Evolutionary conservation across 805 yeast species (phyloP), one percentile per base, ranked within the genome.

Genomic region (Saccharomycopsis babjevae): DNA sequence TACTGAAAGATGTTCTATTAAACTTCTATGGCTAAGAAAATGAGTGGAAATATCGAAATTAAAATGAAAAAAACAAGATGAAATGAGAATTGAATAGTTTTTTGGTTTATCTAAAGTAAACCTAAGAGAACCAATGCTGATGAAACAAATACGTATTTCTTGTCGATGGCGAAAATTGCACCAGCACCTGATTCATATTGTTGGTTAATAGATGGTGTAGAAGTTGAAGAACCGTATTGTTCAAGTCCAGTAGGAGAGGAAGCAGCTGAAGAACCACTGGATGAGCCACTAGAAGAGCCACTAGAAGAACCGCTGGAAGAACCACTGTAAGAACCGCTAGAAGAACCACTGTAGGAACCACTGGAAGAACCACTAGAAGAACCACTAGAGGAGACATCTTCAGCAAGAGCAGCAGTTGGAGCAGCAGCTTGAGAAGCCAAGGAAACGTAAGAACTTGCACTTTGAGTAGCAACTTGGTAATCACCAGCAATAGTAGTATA

Each of bases 401-500:
- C 50, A n/a, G 64, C 20, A 16, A 67, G 20, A 32, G 58, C 54
- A 16, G 66, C 20, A 22, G 66, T 36, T 13, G 70, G 56, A 22
- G 56, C 40, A 52, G 40, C 28, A 30, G 56, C 40, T 52, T 52
- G 56, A 52, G 38, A 18, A 32, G 68, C 57, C 18, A 59, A 30
- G 8, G 67, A 38, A 43, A 68, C 58, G 5, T 64, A 36, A 40
- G 64, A 56, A 18, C 63, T 25, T 10, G 68, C 57, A 25, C 66
- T 34, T 20, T 58, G 36, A 10, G 58, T 57, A 5, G 54, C 40
- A 34, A 57, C 52, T 36, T 61, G 63, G 56, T 61, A 57, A 10
- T 38, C 57, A 28, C 36, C 18, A 30, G 59, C 50, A 32, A 61
- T 28, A 11, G 66, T 57, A 11, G 61, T 46, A n/a, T 57, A 38